Evolutionary conservation across 1,284 basidiomycete genomes (phyloP).

Genomic region (Gymnopus androsaceus): DNA sequence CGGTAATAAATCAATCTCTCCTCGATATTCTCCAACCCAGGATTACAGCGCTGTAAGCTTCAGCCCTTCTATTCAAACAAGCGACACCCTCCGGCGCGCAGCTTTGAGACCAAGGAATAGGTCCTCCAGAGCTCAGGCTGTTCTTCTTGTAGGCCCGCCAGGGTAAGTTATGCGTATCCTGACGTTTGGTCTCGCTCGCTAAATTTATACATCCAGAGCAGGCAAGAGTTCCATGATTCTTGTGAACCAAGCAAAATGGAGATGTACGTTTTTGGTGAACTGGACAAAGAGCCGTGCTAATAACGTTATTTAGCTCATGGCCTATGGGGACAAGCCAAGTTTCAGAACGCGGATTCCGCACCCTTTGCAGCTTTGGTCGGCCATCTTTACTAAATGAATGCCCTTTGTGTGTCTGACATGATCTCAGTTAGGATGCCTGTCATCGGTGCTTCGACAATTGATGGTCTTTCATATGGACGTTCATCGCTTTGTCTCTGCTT

Average conservation of each 20-base stretch:
- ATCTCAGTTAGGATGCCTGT: constrained; percentile 60
- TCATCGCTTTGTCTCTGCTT: constrained; percentile 60
- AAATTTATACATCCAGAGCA: constrained; percentile 38
- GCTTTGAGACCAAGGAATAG: constrained; percentile 44
- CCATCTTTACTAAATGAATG: constrained; percentile 2
- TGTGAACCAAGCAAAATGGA: constrained; percentile 69
- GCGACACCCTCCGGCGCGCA: constrained; percentile 45
- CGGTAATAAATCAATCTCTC: constrained; percentile 7
- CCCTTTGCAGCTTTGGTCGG: constrained; percentile 67
- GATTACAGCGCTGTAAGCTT: constrained; percentile 29
- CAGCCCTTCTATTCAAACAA: constrained; percentile 35
- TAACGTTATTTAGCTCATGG: constrained; percentile 53
- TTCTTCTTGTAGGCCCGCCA: constrained; percentile 64
- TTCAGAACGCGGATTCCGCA: constrained; percentile 60
- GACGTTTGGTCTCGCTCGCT: neutral
- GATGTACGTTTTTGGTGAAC: constrained; percentile 44
- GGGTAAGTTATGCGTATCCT: constrained; percentile 44
- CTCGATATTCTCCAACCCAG: constrained; percentile 15
- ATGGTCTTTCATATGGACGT: constrained; percentile 73
- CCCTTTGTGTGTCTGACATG: neutral
- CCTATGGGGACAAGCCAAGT: constrained; percentile 74
- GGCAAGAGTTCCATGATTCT: constrained; percentile 74
- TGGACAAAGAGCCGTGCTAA: constrained; percentile 1
- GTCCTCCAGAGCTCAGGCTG: constrained; percentile 53
- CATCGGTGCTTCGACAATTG: constrained; percentile 67